phyloP scores from a whole-genome alignment of 345 rosid genomes.

The Populus pruinosa region DNA sequence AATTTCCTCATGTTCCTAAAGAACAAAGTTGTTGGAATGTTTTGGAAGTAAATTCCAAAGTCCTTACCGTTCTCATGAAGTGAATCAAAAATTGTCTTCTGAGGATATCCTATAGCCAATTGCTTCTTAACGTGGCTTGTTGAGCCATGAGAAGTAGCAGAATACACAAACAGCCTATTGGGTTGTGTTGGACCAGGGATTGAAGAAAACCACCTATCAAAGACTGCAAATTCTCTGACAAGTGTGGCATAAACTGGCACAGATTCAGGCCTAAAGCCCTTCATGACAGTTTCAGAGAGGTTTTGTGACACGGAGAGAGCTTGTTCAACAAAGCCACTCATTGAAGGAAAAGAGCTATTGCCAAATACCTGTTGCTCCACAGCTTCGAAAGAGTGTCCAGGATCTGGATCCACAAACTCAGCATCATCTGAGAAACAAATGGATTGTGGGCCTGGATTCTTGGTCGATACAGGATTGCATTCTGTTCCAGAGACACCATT shows the following conservation, averaged over 20 bases:
- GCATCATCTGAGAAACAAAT: slow-evolving; percentile 87
- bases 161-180: slow-evolving; percentile 79
- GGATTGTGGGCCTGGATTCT: slow-evolving; percentile 31
- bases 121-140: slow-evolving; percentile 80
- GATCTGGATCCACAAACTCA: slow-evolving; percentile 93
- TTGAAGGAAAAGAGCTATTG: slow-evolving; percentile 61
- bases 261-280: slow-evolving; percentile 71
- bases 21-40: slow-evolving; percentile 78
- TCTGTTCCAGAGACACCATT: slow-evolving; percentile 85
- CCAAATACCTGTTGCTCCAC: slow-evolving; percentile 85
- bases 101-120: slow-evolving; percentile 81
- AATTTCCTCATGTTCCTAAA: slow-evolving; percentile 81
- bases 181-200: slow-evolving; percentile 99
- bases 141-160: slow-evolving; percentile 94
- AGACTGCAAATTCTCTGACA: slow-evolving; percentile 70
- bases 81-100: slow-evolving; percentile 87
- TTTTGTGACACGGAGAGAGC: slow-evolving; percentile 72
- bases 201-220: slow-evolving; percentile 91
- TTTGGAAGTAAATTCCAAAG: slow-evolving; percentile 79
- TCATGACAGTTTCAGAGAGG: slow-evolving; percentile 77
- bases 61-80: slow-evolving; percentile 55
- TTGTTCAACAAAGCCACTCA: slow-evolving; percentile 90
- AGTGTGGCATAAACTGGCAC: slow-evolving; percentile 68
- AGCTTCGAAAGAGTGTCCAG: slow-evolving; percentile 91
- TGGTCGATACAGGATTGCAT: slow-evolving; percentile 73